Evolutionary conservation across 345 rosid species (phyloP).

Genomic region (Acer saccharum): DNA sequence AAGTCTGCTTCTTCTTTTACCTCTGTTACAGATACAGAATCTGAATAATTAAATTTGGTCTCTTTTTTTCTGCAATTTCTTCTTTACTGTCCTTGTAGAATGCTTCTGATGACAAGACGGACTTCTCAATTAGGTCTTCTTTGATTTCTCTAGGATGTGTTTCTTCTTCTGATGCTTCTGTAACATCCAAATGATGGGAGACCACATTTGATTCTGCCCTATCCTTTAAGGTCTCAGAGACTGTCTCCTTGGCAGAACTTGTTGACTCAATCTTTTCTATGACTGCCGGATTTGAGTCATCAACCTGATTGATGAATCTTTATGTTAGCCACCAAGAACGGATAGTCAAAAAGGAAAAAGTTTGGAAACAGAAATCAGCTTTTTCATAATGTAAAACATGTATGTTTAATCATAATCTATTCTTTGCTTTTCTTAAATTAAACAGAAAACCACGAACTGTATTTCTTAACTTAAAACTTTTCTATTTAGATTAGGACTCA

Average conservation of each 20-base stretch:
- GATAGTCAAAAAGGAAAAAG: neutral
- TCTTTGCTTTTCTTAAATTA: neutral
- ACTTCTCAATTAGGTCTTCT: conserved; percentile 7
- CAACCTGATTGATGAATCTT: conserved; percentile 27
- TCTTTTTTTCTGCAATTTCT: conserved; percentile 20
- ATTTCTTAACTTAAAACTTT: neutral
- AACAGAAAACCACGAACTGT: neutral
- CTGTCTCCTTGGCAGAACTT: conserved; percentile 16
- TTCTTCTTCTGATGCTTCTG: conserved; percentile 17
- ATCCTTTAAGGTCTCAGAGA: conserved; percentile 6
- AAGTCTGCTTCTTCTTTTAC: conserved; percentile 22
- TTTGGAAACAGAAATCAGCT: neutral
- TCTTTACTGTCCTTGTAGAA: conserved; percentile 14
- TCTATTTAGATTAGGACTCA: neutral
- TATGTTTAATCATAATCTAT: neutral
- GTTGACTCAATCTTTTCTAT: conserved; percentile 26
- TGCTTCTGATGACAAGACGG: neutral
- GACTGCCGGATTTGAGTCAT: conserved; percentile 10
- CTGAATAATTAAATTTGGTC: neutral
- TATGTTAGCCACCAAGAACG: conserved; percentile 10
- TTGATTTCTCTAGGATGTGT: conserved; percentile 5
- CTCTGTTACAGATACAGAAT: neutral
- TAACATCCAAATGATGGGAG: neutral
- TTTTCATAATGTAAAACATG: neutral
- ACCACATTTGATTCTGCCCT: conserved; percentile 19